These are phyloP conservation scores for Spatholobus suberectus DNA, from an alignment of 306 rosid species.

Conservation along the genomic window DNA sequence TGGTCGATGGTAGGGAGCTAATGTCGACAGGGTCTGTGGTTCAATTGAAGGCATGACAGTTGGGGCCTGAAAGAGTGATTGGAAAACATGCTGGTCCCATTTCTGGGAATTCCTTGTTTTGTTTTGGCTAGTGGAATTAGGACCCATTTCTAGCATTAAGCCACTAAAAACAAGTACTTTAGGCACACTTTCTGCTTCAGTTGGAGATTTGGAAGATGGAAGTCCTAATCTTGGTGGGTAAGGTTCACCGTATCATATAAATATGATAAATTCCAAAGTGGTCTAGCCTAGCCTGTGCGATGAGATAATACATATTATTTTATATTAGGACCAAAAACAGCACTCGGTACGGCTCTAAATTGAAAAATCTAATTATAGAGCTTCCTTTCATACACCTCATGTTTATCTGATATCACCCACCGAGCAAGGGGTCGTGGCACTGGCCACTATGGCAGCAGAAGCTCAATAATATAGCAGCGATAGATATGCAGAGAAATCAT, in stretches of 20 bases:
- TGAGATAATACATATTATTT: neutral
- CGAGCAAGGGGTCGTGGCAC: constrained; percentile 13
- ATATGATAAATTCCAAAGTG: neutral
- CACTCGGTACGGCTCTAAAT: neutral
- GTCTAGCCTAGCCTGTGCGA: neutral
- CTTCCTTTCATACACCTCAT: neutral
- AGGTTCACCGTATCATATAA: neutral
- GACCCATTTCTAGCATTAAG: constrained; percentile 40
- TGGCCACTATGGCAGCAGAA: constrained; percentile 17
- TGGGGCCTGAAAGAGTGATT: constrained; percentile 5
- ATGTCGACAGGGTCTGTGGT: constrained; percentile 27
- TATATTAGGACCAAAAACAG: neutral
- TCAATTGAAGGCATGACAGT: constrained; percentile 32
- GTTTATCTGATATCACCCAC: constrained; percentile 40
- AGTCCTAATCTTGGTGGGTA: constrained; percentile 1
- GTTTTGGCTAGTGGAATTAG: constrained; percentile 35
- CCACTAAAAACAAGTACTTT: constrained; percentile 38
- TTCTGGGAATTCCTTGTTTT: constrained; percentile 34
- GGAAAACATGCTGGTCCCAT: constrained; percentile 46
- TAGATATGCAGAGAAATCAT: constrained; percentile 9
- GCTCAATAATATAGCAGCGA: neutral
- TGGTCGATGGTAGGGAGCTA: constrained; percentile 44
- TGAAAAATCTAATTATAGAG: neutral
- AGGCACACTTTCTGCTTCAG: constrained; percentile 35
- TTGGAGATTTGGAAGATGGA: constrained; percentile 9